phyloP scores from a whole-genome alignment of 2,329 filamentous ascomycete genomes.

The Corinectria fuckeliana region DNA sequence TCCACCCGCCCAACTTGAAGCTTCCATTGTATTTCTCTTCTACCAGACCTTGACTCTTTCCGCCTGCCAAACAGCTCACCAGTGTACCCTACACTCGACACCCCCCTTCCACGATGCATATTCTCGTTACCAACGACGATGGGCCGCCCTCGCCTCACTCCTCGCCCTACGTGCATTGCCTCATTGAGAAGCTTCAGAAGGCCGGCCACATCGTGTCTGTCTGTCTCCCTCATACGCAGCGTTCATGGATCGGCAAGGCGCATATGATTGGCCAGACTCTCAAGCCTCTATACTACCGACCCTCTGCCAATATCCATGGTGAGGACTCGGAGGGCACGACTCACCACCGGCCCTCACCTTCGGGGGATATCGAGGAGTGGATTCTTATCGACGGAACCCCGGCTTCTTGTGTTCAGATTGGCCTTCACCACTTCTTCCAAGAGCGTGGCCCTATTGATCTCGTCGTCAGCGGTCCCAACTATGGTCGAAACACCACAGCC shows the following conservation, averaged over 20 bases:
- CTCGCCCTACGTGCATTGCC: constrained; percentile 80
- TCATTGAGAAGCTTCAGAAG: constrained; percentile 72
- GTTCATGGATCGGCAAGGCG: constrained; percentile 98
- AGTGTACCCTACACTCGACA: not conserved
- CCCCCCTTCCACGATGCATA: constrained; percentile 61
- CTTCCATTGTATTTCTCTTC: not conserved
- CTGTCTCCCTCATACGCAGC: constrained; percentile 86
- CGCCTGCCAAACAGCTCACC: not conserved
- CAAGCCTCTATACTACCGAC: constrained; percentile 83
- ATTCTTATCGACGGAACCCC: constrained; percentile 82
- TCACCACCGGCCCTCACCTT: constrained; percentile 62
- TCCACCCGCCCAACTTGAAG: not conserved
- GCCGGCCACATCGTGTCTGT: constrained; percentile 90
- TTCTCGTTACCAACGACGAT: constrained; percentile 78
- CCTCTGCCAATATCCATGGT: constrained; percentile 50
- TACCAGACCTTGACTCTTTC: not conserved
- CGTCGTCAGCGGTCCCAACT: constrained; percentile 82
- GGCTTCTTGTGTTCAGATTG: constrained; percentile 82
- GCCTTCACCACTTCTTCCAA: constrained; percentile 79
- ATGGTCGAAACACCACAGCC: constrained; percentile 81
- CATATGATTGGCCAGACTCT: constrained; percentile 92
- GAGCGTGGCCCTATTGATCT: constrained; percentile 76
- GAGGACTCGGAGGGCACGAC: constrained; percentile 66
- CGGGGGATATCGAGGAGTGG: constrained; percentile 74
- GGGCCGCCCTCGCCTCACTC: constrained; percentile 79